A percentile compares a stretch with the other conserved stretches of the same genome.
Conservation (phyloP, 768 basidiomycete genomes). For the Trametes coccinea region DNA sequence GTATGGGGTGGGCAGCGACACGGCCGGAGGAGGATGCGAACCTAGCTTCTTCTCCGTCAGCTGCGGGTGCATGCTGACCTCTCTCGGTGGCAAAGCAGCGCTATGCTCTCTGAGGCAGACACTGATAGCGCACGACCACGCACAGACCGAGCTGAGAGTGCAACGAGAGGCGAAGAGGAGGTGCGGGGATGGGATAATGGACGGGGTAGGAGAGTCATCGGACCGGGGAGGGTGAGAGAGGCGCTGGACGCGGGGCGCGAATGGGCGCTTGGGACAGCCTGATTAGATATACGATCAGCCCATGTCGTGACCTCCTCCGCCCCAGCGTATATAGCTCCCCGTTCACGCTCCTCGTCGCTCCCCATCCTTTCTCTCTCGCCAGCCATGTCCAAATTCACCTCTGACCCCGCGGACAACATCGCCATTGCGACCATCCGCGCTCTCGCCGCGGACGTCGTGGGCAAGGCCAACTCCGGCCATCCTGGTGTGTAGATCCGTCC, state of each 20-base stretch:
- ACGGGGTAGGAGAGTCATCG: not conserved
- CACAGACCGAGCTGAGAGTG: constrained; percentile 1
- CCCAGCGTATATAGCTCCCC: constrained; percentile 8
- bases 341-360: not conserved
- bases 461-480: constrained; percentile 92
- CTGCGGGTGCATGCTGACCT: constrained; percentile 30
- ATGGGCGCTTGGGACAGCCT: not conserved
- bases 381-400: constrained; percentile 42
- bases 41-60: constrained; percentile 25
- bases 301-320: constrained; percentile 2
- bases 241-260: too few species aligned
- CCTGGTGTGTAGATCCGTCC: constrained; percentile 54
- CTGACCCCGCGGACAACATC: constrained; percentile 48
- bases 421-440: constrained; percentile 74
- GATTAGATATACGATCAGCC: constrained; percentile 25
- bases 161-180: not conserved
- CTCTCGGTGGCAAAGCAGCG: not conserved
- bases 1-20: constrained; percentile 18
- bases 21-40: constrained; percentile 18
- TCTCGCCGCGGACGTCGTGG: constrained; percentile 75
- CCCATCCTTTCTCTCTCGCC: constrained; percentile 21
- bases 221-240: too few species aligned
- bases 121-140: not conserved
- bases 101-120: too few species aligned
- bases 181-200: not conserved